These are phyloP conservation scores for Hanseniaspora uvarum DNA, from an alignment of 1,139 yeast species.

Conservation along the genomic window DNA sequence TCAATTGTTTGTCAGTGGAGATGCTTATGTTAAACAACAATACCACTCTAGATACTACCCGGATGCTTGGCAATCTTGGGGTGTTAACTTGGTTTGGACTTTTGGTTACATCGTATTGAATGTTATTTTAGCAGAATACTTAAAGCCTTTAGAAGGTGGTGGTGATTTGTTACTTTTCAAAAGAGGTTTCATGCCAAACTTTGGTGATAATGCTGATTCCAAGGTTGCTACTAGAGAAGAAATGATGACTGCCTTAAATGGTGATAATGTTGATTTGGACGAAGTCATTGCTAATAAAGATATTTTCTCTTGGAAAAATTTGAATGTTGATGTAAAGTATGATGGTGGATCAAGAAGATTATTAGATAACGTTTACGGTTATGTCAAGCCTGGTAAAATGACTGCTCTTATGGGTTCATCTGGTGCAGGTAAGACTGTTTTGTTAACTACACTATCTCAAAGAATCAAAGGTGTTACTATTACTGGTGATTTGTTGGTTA, in stretches of 20 bases:
- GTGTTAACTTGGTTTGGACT: conserved; percentile 48
- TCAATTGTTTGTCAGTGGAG: conserved; percentile 39
- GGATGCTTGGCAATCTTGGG: conserved; percentile 62
- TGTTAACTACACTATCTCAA: conserved; percentile 50
- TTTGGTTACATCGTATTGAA: conserved; percentile 40
- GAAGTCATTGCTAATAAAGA: conserved; percentile 35
- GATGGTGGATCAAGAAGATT: conserved; percentile 41
- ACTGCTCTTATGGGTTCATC: conserved; percentile 61
- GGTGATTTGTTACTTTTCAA: conserved; percentile 51
- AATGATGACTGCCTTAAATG: conserved; percentile 37
- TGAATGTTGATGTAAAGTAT: conserved; percentile 44
- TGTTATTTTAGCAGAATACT: conserved; percentile 41
- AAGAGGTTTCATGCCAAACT: conserved; percentile 43
- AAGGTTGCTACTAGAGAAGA: conserved; percentile 37
- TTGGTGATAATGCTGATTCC: conserved; percentile 36
- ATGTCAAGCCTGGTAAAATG: conserved; percentile 57
- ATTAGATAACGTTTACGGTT: conserved; percentile 51
- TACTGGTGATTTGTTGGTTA: conserved; percentile 55
- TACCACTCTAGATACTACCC: conserved; percentile 41
- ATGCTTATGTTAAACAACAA: conserved; percentile 35
- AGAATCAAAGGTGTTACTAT: conserved; percentile 50
- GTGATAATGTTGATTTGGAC: conserved; percentile 35
- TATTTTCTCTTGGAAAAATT: conserved; percentile 46
- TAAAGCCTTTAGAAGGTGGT: conserved; percentile 45
- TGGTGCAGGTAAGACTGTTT: conserved; percentile 61